A percentile compares a stretch with the other conserved stretches of the same genome.
phyloP scores from a whole-genome alignment of 2,329 filamentous ascomycete species.

The Hypoxylon sp. region DNA sequence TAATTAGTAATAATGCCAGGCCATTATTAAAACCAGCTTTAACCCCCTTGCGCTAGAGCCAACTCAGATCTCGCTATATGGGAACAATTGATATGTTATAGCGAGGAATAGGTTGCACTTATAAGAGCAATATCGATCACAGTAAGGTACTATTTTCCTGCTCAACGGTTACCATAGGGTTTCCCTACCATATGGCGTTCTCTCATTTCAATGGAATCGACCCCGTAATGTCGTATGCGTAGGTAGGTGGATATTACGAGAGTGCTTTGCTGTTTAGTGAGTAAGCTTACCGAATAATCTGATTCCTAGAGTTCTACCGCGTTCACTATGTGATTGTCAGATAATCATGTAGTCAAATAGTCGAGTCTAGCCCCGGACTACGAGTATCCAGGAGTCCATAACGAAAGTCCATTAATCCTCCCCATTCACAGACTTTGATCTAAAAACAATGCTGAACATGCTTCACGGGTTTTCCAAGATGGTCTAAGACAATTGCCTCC shows the following conservation, averaged over 20 bases:
- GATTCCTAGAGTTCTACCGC: neutral
- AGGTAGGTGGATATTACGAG: neutral
- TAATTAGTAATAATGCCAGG: neutral
- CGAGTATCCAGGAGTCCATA: neutral
- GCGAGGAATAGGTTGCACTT: neutral
- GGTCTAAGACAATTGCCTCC: slow-evolving; percentile 1
- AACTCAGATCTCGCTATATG: slow-evolving; percentile 10
- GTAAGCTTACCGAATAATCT: neutral
- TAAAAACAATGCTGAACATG: slow-evolving; percentile 9
- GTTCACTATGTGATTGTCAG: neutral
- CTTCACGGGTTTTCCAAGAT: neutral
- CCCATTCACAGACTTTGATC: neutral
- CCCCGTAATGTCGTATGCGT: neutral
- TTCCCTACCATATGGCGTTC: neutral
- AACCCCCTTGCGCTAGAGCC: slow-evolving; percentile 3
- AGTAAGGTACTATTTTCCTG: neutral
- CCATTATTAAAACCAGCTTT: neutral
- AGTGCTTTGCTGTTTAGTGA: neutral
- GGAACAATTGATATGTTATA: neutral
- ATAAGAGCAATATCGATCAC: neutral
- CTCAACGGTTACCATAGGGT: neutral
- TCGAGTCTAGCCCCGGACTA: neutral
- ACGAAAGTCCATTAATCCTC: slow-evolving; percentile 17
- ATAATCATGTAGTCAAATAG: neutral
- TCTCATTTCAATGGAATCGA: neutral